Evolutionary conservation across 331 rosid species (phyloP), one percentile per base, ranked within the genome.

Genomic region (Dryas integrifolia): DNA sequence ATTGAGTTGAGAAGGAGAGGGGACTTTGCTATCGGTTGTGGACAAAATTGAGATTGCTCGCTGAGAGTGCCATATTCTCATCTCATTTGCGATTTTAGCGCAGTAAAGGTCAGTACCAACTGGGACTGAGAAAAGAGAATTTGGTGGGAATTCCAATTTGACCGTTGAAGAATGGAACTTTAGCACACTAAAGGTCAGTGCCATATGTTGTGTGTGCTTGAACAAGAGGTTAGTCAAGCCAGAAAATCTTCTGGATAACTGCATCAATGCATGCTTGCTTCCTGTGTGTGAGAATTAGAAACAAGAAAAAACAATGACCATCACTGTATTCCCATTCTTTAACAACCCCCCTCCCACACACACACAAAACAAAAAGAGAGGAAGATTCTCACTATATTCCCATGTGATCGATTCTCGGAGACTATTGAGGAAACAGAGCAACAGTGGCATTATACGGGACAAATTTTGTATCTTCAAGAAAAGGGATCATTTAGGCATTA

Each of bases 201-300:
- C 65, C 24, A 14, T 58, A 7, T 0, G 3, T 38, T 40, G 15
- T 39, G 26, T 43, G 38, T 16, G 51, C 68, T 89, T 91, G 72
- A 89, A 94, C 24, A 91, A 80, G 69, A 91, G 83, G 79, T 86
- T 82, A 58, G 92, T 86, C 72, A 94, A 76, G 73, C 92, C 88
- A 58, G 98, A 89, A 74, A 91, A 68, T 21, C 86, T 60, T 69
- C 92, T 87, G 46, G 98, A 76, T 46, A 94, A 73, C 83, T 85
- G 95, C 96, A 91, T 86, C 7, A 87, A 82, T 65, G 85, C 87
- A 76, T 77, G 88, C 71, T 77, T 86, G 72, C 18, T 59, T 70
- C 96, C 96, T 93, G 83, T 15, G 9, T 52, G 6, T 30, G 18
- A 58, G 9, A 76, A 30, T 13, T 48, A 43, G 18, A 64, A 68